Percentiles rank a stretch among this genome's conserved stretches.
phyloP scores from a whole-genome alignment of 306 rosid genomes.

The Cyclanthera cordifolia region DNA sequence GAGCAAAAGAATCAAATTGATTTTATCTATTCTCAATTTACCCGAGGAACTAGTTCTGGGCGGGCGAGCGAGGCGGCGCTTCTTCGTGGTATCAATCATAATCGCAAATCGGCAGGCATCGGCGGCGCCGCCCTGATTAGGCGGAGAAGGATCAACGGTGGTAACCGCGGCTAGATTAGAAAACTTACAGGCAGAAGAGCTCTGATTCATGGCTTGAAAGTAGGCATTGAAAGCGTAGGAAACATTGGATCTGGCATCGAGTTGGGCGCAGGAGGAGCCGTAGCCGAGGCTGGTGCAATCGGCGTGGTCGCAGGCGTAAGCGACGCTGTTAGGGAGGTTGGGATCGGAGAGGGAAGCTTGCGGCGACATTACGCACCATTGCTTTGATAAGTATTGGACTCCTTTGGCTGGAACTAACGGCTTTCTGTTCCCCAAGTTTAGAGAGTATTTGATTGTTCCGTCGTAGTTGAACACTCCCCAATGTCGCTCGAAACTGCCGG shows the following conservation, averaged over 20 bases:
- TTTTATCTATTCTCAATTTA: not conserved
- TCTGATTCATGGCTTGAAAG: slow-evolving; percentile 62
- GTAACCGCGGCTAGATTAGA: slow-evolving; percentile 33
- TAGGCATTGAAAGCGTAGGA: slow-evolving; percentile 84
- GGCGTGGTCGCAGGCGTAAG: slow-evolving; percentile 64
- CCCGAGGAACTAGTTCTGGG: not conserved
- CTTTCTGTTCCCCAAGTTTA: slow-evolving; percentile 42
- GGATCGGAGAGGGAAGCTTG: slow-evolving; percentile 45
- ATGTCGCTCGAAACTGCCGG: slow-evolving; percentile 86
- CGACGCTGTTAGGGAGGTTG: slow-evolving; percentile 27
- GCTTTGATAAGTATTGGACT: slow-evolving; percentile 45
- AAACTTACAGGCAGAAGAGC: slow-evolving; percentile 49
- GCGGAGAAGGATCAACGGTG: slow-evolving; percentile 50
- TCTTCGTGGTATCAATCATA: slow-evolving; percentile 57
- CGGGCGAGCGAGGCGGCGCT: not conserved
- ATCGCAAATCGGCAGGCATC: slow-evolving; percentile 47
- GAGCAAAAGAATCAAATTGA: not conserved
- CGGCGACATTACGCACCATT: slow-evolving; percentile 77
- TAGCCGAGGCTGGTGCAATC: slow-evolving; percentile 72
- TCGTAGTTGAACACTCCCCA: slow-evolving; percentile 84
- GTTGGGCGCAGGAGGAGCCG: slow-evolving; percentile 54
- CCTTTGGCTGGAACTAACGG: slow-evolving; percentile 57
- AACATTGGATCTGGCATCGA: slow-evolving; percentile 51
- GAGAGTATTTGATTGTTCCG: slow-evolving; percentile 52
- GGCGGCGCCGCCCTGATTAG: not conserved